Evolutionary conservation across 148 eudicot species (phyloP), one percentile per base, ranked within the genome.

Genomic region (Beta vulgaris): DNA sequence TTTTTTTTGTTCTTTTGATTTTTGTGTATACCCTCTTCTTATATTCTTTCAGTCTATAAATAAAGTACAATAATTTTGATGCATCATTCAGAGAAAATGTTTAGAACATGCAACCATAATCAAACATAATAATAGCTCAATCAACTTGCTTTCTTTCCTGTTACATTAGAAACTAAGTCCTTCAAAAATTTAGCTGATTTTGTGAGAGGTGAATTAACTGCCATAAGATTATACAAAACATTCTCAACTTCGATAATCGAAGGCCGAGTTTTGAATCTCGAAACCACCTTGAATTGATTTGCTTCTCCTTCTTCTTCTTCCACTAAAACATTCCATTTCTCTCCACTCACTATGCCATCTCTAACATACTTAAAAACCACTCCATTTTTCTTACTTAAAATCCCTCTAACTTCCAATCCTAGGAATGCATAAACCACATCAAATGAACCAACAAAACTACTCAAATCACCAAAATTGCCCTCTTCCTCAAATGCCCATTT

Each of bases 401-500:
- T 42, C 75, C 98, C 98, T 85, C 87, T 86, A 28, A 94, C 98
- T 71, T 88, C 97, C 82, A 91, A 83, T 6, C 97, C 98, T 81
- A 87, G 76, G 73, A 94, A 94, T n/a, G 98, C 91, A 80, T 90
- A 94, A 23, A 94, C 78, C 43, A 94, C 98, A 19, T 91, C 90
- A 67, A 94, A 94, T 44, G 98, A 87, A 15, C 87, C 82, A 67
- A 84, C 76, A 85, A 95, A 90, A 2, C 83, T 72, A 23, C 85
- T 76, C 83, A 86, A 76, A 69, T 85, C 90, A 37, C 77, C 87
- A 54, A 90, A 88, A 44, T 55, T 58, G 6, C 44, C 78, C 78
- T 90, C 99, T 72, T 95, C 99, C 76, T 95, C 99, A 66, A 85
- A 95, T 28, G 79, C 82, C 96, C 99, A 92, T 73, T 80, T 78